These are phyloP conservation scores for Spergularia marina DNA, from an alignment of 148 eudicot genomes.

Conservation along the genomic window DNA sequence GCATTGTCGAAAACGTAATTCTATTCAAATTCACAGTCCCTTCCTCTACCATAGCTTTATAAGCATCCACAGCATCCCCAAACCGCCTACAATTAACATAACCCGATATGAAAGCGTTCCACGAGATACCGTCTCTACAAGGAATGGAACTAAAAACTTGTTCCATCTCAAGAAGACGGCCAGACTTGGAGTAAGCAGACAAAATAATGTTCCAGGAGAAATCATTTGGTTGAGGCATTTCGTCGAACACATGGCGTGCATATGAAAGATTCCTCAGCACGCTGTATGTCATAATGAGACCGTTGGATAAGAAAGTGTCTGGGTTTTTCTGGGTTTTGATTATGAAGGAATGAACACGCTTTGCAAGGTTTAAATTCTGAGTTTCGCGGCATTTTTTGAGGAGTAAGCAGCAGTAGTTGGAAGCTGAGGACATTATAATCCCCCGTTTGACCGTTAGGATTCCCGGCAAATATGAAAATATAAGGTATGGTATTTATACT, in stretches of 20 bases:
- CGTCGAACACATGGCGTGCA: constrained; percentile 83
- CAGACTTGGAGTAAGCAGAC: constrained; percentile 59
- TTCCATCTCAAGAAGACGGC: constrained; percentile 45
- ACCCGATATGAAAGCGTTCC: constrained; percentile 85
- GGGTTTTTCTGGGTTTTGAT: constrained; percentile 46
- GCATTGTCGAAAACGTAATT: constrained; percentile 71
- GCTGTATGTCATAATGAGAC: constrained; percentile 39
- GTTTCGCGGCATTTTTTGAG: constrained; percentile 71
- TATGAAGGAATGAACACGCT: constrained; percentile 57
- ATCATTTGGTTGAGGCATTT: constrained; percentile 57
- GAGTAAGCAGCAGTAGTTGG: constrained; percentile 54
- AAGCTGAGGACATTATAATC: constrained; percentile 35
- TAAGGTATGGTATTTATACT: too few relatives aligned
- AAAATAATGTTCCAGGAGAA: constrained; percentile 85
- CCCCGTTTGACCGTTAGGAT: constrained; percentile 16
- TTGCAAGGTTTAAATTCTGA: constrained; percentile 42
- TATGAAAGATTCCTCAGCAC: constrained; percentile 35
- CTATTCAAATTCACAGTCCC: constrained; percentile 52
- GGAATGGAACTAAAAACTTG: constrained; percentile 57
- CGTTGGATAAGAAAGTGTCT: constrained; percentile 58
- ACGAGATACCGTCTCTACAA: constrained; percentile 67
- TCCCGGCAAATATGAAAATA: constrained; percentile 31
- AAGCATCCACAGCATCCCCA: constrained; percentile 48
- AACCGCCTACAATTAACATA: constrained; percentile 44
- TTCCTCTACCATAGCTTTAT: constrained; percentile 56